phyloP scores from a whole-genome alignment of 2,329 filamentous ascomycete genomes.

The Exophiala sp. region DNA sequence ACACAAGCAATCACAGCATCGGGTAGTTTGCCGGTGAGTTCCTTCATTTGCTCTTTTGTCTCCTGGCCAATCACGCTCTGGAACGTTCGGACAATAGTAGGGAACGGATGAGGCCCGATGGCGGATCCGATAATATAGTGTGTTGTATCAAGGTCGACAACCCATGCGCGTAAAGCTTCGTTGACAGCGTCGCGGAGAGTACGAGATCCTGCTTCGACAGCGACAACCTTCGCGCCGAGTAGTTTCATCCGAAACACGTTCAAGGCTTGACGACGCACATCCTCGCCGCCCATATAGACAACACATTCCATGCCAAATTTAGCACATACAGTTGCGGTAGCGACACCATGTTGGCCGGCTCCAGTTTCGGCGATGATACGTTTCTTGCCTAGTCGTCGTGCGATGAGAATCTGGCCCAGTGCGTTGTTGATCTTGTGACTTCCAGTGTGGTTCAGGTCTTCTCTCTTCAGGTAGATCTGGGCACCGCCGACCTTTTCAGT shows the following conservation, averaged over 20 bases:
- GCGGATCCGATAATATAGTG: constrained; percentile 98
- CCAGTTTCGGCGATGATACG: constrained; percentile 98
- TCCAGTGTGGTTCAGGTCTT: constrained; percentile 95
- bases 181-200: constrained; percentile 87
- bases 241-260: constrained; percentile 99
- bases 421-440: constrained; percentile 99
- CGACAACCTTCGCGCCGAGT: constrained; percentile 83
- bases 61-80: constrained; percentile 94
- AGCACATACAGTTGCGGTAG: constrained; percentile 92
- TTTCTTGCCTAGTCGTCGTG: constrained; percentile 80
- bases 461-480: constrained; percentile 95
- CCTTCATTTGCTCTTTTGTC: constrained; percentile 85
- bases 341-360: constrained; percentile 94
- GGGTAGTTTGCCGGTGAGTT: constrained; percentile 78
- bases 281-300: constrained; percentile 97
- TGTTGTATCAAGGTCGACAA: constrained; percentile 83
- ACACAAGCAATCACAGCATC: constrained; percentile 96
- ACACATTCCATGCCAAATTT: constrained; percentile 98
- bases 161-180: constrained; percentile 90
- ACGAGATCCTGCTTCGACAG: constrained; percentile 82
- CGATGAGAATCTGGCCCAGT: constrained; percentile 83
- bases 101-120: constrained; percentile 96
- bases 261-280: constrained; percentile 88
- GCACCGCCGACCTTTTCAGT: constrained; percentile 86
- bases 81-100: constrained; percentile 94